Evolutionary conservation across 1,284 basidiomycete species (phyloP), one percentile per base, ranked within the genome.

Genomic region (Pterulicium gracile): DNA sequence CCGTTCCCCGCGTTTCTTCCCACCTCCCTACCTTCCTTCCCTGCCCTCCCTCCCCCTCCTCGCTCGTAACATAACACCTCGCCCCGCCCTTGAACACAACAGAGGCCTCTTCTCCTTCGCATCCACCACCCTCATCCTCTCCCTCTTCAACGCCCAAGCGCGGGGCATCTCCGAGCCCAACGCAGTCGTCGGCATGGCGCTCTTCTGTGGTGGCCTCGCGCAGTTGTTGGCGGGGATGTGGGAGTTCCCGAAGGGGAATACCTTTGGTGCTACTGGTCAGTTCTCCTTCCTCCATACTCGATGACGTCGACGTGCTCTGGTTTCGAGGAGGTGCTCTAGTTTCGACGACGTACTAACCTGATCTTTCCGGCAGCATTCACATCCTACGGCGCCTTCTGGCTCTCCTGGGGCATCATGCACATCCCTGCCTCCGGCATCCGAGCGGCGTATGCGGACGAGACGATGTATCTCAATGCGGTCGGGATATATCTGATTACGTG

Each of bases 161-260:
- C 68, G 77, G 17, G 63, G 65, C 14, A 65, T 87, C 47, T 54
- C 57, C 18, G 60, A 60, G 2, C 73, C 81, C 23, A 92, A 93
- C 57, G 77, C 85, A 46, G 77, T 94, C 51, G 73, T 93, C 48
- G 89, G 88, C 51, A 87, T 93, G 78, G 87, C 88, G 4, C 61
- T 88, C 51, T 85, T 77, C 60, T 78, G 76, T 51, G 93, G 92
- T 49, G 94, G 94, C 51, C 74, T 94, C 18, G 77, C 76, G 4
- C 94, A 87, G 59, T 67, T 86, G 53, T 56, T 81, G 20, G 81
- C 81, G 5, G 81, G 83, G 36, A 82, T 85, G 80, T 86, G 83
- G 81, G 81, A 83, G 61, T 91, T 90, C 61, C 83, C 85, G 1
- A 69, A 75, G 36, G 87, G 86, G 7, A 84, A 87, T 54, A 66